Evolutionary conservation across 345 rosid genomes (phyloP), one percentile per base, ranked within the genome.

Genomic region (Bruguiera parviflora): DNA sequence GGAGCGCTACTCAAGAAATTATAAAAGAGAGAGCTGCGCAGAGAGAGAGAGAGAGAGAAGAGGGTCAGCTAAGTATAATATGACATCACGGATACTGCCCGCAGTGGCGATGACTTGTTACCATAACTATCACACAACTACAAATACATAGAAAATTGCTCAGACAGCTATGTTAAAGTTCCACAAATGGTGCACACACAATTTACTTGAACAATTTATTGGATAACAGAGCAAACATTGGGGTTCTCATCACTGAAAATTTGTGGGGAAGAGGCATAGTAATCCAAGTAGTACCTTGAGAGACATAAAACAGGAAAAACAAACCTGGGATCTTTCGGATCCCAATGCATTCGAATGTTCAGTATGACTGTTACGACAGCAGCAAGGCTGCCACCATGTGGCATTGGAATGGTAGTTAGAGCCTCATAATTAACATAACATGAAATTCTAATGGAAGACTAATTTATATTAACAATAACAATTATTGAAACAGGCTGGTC

Each of bases 161-260:
- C 24, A 24, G 22, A 53, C 32, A 24, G 31, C 15, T 39, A 20
- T 28, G n/a, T 4, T 25, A 25, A 56, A 43, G 35, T 18, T 67
- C 8, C 62, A 32, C 51, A 11, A 66, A 21, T 13, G 18, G 6
- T 8, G 22, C 32, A 37, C 59, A 24, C 59, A 22, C 59, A 43
- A 11, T 10, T 53, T 25, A 51, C 15, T 18, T 3, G 21, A 9
- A 5, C 24, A 53, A 62, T 3, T 46, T 2, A 35, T 83, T 76
- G 85, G 88, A 89, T 87, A 28, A 89, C 53, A 58, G 77, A 73
- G 80, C 95, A 89, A 28, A 86, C 91, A 70, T 87, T 79, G 5
- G 95, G 95, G 65, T 89, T 89, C 61, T 89, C 91, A 21, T 89
- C 95, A 46, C 95, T 89, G 76, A 89, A 89, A 32, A 89, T 65